Evolutionary conservation across 176 grass and related monocot genomes (phyloP).

Genomic region (Dendrocalamus sinicus): DNA sequence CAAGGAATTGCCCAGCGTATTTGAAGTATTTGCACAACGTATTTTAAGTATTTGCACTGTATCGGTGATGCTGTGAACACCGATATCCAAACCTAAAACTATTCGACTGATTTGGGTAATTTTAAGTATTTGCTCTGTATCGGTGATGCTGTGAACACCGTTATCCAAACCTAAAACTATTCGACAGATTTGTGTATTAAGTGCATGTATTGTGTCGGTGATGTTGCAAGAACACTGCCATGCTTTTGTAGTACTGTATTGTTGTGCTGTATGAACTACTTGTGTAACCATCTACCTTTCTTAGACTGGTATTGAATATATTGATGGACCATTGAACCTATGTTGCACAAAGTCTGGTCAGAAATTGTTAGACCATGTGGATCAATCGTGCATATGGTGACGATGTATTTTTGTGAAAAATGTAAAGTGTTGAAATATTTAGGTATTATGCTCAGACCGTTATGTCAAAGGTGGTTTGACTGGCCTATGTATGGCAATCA

Average conservation of each 20-base stretch:
- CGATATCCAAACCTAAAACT: not conserved
- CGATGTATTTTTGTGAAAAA: no score
- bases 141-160: not conserved
- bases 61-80: not conserved
- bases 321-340: conserved; percentile 1
- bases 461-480: no score
- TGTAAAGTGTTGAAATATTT: no score
- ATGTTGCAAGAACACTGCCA: not conserved
- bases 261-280: not conserved
- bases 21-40: not conserved
- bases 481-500: no score
- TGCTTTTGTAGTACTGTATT: not conserved
- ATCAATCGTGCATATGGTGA: no score
- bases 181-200: not conserved
- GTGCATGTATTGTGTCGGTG: conserved; percentile 7
- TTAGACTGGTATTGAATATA: not conserved
- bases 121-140: conserved; percentile 21
- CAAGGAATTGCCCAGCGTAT: not conserved
- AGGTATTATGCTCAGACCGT: no score
- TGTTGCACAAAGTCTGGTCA: not conserved
- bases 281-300: not conserved
- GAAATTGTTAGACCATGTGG: no score
- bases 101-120: not conserved
- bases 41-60: not conserved
- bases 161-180: not conserved